A percentile compares a stretch with the other conserved stretches of the same genome.
Evolutionary conservation across 805 yeast species (phyloP).

Genomic region (Ogataea ramenticola): DNA sequence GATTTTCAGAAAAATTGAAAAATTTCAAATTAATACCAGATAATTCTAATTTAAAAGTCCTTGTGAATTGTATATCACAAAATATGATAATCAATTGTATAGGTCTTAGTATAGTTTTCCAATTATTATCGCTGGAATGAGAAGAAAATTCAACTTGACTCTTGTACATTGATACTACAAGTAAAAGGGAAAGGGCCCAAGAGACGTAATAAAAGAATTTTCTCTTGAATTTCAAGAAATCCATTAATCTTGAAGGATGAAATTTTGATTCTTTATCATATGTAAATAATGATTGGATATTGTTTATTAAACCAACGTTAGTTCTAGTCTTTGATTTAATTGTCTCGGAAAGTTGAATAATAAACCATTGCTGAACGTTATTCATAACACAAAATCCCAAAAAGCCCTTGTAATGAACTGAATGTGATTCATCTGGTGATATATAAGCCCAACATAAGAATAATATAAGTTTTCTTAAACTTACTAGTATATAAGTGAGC

Average conservation of each 20-base stretch:
- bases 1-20: not conserved
- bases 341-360: slow-evolving; percentile 12
- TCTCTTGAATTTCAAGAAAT: slow-evolving; percentile 10
- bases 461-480: slow-evolving; percentile 20
- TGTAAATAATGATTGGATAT: not conserved
- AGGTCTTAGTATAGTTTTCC: slow-evolving; percentile 1
- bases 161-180: slow-evolving; percentile 13
- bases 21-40: slow-evolving; percentile 3
- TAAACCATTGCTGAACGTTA: slow-evolving; percentile 20
- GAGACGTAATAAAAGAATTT: slow-evolving; percentile 7
- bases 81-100: slow-evolving; percentile 7
- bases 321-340: not conserved
- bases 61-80: slow-evolving; percentile 16
- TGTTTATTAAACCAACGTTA: not conserved
- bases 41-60: slow-evolving; percentile 7
- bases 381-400: slow-evolving; percentile 16
- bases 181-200: slow-evolving; percentile 4
- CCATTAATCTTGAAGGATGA: slow-evolving; percentile 1
- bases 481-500: slow-evolving; percentile 18
- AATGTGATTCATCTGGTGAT: slow-evolving; percentile 20
- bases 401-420: slow-evolving; percentile 21
- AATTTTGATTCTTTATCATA: not conserved
- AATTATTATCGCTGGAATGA: not conserved
- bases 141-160: not conserved
- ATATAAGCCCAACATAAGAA: slow-evolving; percentile 22